Evolutionary conservation across 208 protist genomes (phyloP), one percentile per base, ranked within the genome.

Genomic region (Crithidia acanthocephali): DNA sequence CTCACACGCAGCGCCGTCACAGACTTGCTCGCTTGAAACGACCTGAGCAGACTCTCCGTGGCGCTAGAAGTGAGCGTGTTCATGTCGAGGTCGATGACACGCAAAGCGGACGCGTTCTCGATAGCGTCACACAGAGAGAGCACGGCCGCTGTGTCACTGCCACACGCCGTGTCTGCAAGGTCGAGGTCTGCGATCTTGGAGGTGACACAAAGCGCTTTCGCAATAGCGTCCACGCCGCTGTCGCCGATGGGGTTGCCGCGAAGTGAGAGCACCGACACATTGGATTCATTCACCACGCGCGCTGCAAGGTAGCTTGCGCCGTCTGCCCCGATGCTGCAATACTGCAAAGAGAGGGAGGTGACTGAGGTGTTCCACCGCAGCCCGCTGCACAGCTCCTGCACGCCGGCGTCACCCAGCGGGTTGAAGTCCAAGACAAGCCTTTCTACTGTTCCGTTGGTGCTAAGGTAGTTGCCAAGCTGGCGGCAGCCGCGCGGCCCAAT

Each of bases 351-450:
- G 27, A 97, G 81, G 0, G 81, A 50, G 16, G 73, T 60, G 20
- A 97, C 32, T 9, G 82, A 83, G 25, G 76, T 84, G 74, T 96
- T 97, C 91, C 93, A 97, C n/a, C 83, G 77, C 7, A 96, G 65
- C 7, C 79, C 87, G 42, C 81, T 80, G 70, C 85, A 86, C 22
- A 97, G 74, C 22, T 74, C 76, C 18, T 68, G 69, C 28, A 80
- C 85, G 18, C 93, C 93, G 33, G 76, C 71, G 61, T 96, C 88
- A 27, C 81, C 86, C 50, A 97, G 44, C 16, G 81, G 68, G 74
- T 95, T 96, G 70, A 95, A 94, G 68, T 95, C 90, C 8, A 97
- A 63, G 0, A 87, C 68, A 20, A 95, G 83, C 15, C 67, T 74
- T 32, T 83, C 84, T 27, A 97, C 72, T 25, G 88, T 94, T 0